Evolutionary conservation across 1,284 basidiomycete genomes (phyloP), one percentile per base, ranked within the genome.

Genomic region (Termitomyces sp.): DNA sequence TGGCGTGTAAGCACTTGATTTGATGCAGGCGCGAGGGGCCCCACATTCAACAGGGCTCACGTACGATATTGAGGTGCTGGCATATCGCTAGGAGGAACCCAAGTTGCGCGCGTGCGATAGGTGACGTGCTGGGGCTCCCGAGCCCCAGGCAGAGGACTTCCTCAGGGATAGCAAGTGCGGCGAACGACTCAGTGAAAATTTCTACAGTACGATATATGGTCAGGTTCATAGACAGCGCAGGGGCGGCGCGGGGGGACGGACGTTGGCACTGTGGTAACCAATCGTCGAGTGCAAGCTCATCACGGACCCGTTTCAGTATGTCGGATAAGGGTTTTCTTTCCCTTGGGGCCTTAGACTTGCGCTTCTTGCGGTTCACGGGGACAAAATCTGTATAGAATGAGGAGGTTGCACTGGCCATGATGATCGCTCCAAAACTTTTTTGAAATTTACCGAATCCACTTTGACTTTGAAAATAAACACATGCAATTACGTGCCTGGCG

Each of bases 61-160:
- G 31, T 67, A 88, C 86, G 53, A 88, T 76, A 42, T 71, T 62
- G 19, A 81, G 68, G 59, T 64, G 63, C 48, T 78, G 67, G 64
- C 80, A 83, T 38, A 79, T 64, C 53, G 75, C 72, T 43, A 80
- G 71, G 57, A 89, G 74, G 63, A 87, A 79, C 24, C 76, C 83
- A 30, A 89, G 78, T 58, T 89, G 86, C 26, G 77, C 78, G 52
- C 83, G 78, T 39, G 86, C 76, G 55, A 80, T 79, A 48, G 71
- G 70, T 49, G 84, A 87, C 44, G 69, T 64, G 7, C 73, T 70
- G 10, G 86, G 86, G 65, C 83, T 86, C 52, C 86, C 86, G 34
- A 89, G 71, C 18, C 86, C 86, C 14, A 89, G 76, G 66, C 87
- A 89, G 45, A 88, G 66, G 39, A 72, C 61, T 16, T 57, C 61